Evolutionary conservation across 164 flowering plant species (phyloP), one percentile per base, ranked within the genome.

Genomic region (Buxus sempervirens): DNA sequence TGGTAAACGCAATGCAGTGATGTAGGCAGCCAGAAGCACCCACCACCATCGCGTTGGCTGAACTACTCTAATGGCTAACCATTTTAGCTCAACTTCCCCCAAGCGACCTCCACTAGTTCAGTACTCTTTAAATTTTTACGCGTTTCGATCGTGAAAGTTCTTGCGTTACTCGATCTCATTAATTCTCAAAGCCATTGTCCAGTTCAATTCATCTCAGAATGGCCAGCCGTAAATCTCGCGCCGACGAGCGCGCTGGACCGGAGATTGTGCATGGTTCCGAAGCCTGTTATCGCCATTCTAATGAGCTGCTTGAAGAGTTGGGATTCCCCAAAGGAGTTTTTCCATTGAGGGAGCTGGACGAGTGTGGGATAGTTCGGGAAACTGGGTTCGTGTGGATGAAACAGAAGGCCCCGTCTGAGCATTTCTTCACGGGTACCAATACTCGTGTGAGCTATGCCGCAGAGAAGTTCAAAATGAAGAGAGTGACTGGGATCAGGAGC

Each of bases 351-450:
- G 89, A 90, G 58, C 85, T 94, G 0, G 92, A 62, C 36, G 97
- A 94, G 75, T 94, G 97, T 28, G 98, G 98, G 24, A 64, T 85
- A 58, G 91, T 88, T 0, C 63, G 73, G 10, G 88, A 82, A 56
- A 91, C 97, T 0, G 98, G 98, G 51, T 94, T 90, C 56, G 89
- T 91, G 23, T 91, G 97, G 98, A 94, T 94, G 98, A 91, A 85
- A 56, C 89, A 77, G 62, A 88, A 81, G 79, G 80, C 78, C 0
- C 93, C 97, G 0, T 85, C 71, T 22, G 88, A 91, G 77, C 97
- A 94, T 65, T 88, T 80, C 75, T 94, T 94, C 61, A 72, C 3
- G 0, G 79, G 64, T 45, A 81, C 85, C 0, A 85, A 84, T 38
- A 86, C 88, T 4, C 82, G 75, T 0, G 96, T 90, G 20, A 88